These are phyloP conservation scores for Mrakiaceae sp. DNA, from an alignment of 1,284 basidiomycete genomes.

Conservation along the genomic window DNA sequence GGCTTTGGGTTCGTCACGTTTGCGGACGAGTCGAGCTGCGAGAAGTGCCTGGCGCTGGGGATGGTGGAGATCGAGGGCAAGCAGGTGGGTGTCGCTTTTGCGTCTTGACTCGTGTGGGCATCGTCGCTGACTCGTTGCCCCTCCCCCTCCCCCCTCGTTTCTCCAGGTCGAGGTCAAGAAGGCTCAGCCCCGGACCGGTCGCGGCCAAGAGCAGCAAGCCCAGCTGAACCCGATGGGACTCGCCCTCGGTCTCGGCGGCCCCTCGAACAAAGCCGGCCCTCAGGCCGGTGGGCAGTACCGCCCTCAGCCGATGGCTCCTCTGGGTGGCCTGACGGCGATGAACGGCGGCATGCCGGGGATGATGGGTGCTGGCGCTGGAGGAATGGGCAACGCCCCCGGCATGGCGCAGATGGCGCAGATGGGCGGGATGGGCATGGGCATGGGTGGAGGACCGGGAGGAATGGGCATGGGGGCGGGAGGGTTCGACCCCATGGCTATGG, in stretches of 20 bases:
- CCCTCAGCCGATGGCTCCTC: neutral
- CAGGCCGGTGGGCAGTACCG: slow-evolving; percentile 1
- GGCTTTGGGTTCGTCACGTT: slow-evolving; percentile 98
- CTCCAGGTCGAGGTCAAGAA: slow-evolving; percentile 85
- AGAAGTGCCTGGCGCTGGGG: slow-evolving; percentile 69
- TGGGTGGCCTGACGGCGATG: slow-evolving; percentile 24
- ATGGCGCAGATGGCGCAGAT: slow-evolving; percentile 35
- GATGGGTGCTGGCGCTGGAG: slow-evolving; percentile 42
- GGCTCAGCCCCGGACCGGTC: slow-evolving; percentile 60
- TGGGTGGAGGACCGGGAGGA: slow-evolving; percentile 28
- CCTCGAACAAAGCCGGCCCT: neutral
- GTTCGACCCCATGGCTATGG: slow-evolving; percentile 39
- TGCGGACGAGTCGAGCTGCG: slow-evolving; percentile 69
- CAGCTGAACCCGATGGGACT: neutral
- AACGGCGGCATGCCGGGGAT: slow-evolving; percentile 54
- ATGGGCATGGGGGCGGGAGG: slow-evolving; percentile 21
- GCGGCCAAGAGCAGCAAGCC: slow-evolving; percentile 22
- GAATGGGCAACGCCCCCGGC: slow-evolving; percentile 19
- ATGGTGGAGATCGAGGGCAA: slow-evolving; percentile 87
- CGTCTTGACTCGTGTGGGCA: neutral
- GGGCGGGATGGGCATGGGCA: slow-evolving; percentile 37
- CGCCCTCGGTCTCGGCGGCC: too few relatives aligned
- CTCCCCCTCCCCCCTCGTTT: neutral
- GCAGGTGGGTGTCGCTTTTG: slow-evolving; percentile 44
- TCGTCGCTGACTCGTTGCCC: neutral